Conservation (phyloP, 148 eudicot genomes). For the Chenopodium quinoa region DNA sequence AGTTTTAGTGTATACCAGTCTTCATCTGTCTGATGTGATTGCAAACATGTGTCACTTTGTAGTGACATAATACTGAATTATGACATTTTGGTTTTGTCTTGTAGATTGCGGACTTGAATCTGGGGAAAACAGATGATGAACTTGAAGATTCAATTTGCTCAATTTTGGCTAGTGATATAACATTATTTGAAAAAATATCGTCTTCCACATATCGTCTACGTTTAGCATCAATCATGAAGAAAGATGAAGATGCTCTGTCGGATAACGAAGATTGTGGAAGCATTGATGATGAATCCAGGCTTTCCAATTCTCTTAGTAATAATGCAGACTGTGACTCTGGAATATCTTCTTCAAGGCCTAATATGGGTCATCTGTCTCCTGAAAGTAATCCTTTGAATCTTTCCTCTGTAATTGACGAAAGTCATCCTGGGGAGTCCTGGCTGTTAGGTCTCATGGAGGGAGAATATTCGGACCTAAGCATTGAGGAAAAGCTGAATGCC, state of each 20-base stretch:
- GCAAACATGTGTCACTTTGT: not conserved
- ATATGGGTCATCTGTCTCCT: constrained; percentile 19
- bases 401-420: constrained; percentile 82
- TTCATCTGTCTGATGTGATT: not conserved
- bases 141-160: constrained; percentile 63
- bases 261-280: constrained; percentile 75
- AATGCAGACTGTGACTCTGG: constrained; percentile 58
- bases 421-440: constrained; percentile 92
- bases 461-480: constrained; percentile 84
- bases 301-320: constrained; percentile 34
- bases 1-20: not conserved
- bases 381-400: constrained; percentile 28
- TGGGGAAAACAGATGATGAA: constrained; percentile 45
- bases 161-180: constrained; percentile 78
- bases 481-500: constrained; percentile 85
- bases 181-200: constrained; percentile 86
- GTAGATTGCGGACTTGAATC: constrained; percentile 72
- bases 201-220: constrained; percentile 77
- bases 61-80: constrained; percentile 1
- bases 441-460: constrained; percentile 85
- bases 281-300: constrained; percentile 57
- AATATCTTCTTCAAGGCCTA: constrained; percentile 31
- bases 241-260: constrained; percentile 49
- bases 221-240: constrained; percentile 37
- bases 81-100: constrained; percentile 7